Percentiles rank a stretch among this genome's conserved stretches.
These are phyloP conservation scores for Blastobotrys ciferrii DNA, from an alignment of 1,139 yeast genomes.

Conservation along the genomic window DNA sequence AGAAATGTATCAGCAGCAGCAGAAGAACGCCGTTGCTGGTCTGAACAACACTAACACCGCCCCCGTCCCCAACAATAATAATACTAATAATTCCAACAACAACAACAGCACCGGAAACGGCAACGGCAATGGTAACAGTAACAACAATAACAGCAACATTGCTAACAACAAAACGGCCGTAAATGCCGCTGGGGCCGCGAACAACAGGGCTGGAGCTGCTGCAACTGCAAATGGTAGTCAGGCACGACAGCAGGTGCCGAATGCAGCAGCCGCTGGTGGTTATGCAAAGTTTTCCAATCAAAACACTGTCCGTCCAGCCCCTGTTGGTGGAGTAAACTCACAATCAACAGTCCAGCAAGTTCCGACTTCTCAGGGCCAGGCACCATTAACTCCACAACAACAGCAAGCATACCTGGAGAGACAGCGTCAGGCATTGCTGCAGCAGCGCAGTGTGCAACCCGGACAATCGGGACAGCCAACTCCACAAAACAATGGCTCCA, in stretches of 20 bases:
- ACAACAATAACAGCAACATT: slow-evolving; percentile 17
- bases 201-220: slow-evolving; percentile 12
- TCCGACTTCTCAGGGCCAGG: slow-evolving; percentile 13
- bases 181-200: not conserved
- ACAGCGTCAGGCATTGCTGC: slow-evolving; percentile 6
- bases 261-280: slow-evolving; percentile 14
- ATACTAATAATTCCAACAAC: slow-evolving; percentile 13
- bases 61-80: slow-evolving; percentile 5
- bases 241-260: slow-evolving; percentile 3
- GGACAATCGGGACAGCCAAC: not conserved
- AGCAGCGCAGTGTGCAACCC: slow-evolving; percentile 2
- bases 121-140: slow-evolving; percentile 11
- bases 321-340: too few relatives aligned
- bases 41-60: slow-evolving; percentile 15
- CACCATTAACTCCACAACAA: slow-evolving; percentile 14
- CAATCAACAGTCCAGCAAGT: not conserved
- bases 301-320: too few relatives aligned
- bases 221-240: slow-evolving; percentile 13
- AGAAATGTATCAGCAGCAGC: slow-evolving; percentile 54
- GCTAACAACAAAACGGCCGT: slow-evolving; percentile 13
- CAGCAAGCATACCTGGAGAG: slow-evolving; percentile 7
- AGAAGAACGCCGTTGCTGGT: slow-evolving; percentile 33
- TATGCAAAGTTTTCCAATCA: slow-evolving; percentile 10
- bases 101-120: slow-evolving; percentile 12
- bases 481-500: not conserved